Evolutionary conservation across 495 filamentous ascomycete species (phyloP).

Genomic region (Saxispiralis lemnorum): DNA sequence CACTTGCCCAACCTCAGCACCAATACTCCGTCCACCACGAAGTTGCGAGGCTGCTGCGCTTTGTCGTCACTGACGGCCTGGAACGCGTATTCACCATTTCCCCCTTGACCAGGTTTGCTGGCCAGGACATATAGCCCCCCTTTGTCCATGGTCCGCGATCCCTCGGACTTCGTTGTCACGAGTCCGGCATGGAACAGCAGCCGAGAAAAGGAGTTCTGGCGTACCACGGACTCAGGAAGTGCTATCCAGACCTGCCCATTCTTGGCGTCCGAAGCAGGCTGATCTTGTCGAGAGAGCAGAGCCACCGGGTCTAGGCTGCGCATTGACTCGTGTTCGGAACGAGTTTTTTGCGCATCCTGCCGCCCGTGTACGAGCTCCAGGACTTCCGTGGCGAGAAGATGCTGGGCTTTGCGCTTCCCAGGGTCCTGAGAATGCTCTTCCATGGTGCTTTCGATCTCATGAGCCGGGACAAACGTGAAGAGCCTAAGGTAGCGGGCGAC

Average conservation of each 20-base stretch:
- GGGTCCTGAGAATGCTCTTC: conserved; percentile 46
- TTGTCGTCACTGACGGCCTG: conserved; percentile 3
- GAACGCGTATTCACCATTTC: background rate
- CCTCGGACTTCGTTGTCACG: conserved; percentile 9
- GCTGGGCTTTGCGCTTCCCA: conserved; percentile 58
- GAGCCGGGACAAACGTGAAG: conserved; percentile 71
- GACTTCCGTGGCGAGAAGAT: conserved; percentile 62
- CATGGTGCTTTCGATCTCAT: conserved; percentile 46
- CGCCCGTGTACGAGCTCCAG: conserved; percentile 60
- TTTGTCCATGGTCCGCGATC: conserved; percentile 5
- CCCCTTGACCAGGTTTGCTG: background rate
- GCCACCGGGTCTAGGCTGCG: conserved; percentile 2
- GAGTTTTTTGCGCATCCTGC: conserved; percentile 28
- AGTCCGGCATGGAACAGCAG: conserved; percentile 13
- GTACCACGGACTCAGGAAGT: background rate
- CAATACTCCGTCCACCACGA: conserved; percentile 50
- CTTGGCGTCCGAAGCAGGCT: conserved; percentile 23
- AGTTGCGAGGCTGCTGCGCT: conserved; percentile 24
- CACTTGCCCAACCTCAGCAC: conserved; percentile 65
- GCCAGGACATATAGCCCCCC: conserved; percentile 16
- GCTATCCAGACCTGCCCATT: conserved; percentile 13
- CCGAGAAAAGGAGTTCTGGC: conserved; percentile 1
- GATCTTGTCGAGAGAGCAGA: background rate
- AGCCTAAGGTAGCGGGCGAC: conserved; percentile 68
- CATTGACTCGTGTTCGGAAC: conserved; percentile 7